These are phyloP conservation scores for Candida ovalis DNA, from an alignment of 805 yeast species.

Conservation along the genomic window DNA sequence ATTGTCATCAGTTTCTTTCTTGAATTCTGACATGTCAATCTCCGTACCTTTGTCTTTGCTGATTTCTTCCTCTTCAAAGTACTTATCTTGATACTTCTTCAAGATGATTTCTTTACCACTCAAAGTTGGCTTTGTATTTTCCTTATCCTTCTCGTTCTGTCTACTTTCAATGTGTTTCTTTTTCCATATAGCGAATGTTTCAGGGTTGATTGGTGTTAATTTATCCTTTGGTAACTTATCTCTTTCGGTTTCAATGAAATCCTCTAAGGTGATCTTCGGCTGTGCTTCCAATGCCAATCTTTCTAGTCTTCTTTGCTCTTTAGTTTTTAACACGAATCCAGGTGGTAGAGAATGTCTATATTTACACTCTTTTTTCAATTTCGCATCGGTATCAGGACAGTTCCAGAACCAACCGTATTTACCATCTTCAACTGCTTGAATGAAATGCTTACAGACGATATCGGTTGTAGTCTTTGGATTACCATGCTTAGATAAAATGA, in stretches of 20 bases:
- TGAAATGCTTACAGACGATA: slow-evolving; percentile 87
- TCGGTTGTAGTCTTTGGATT: slow-evolving; percentile 93
- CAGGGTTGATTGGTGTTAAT: slow-evolving; percentile 83
- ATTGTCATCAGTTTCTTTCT: slow-evolving; percentile 53
- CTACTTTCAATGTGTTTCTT: slow-evolving; percentile 57
- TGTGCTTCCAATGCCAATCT: slow-evolving; percentile 76
- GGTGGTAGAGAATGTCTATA: slow-evolving; percentile 95
- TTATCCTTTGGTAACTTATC: slow-evolving; percentile 68
- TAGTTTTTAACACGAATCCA: slow-evolving; percentile 94
- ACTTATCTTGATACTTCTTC: slow-evolving; percentile 55
- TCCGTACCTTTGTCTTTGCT: slow-evolving; percentile 43
- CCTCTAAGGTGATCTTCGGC: slow-evolving; percentile 92
- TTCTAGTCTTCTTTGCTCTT: slow-evolving; percentile 90
- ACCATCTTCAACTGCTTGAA: slow-evolving; percentile 95
- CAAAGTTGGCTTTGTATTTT: slow-evolving; percentile 43
- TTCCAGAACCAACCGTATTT: slow-evolving; percentile 99
- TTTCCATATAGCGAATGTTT: slow-evolving; percentile 83
- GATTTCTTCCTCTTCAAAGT: slow-evolving; percentile 50
- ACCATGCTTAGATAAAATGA: slow-evolving; percentile 88
- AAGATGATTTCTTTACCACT: slow-evolving; percentile 70
- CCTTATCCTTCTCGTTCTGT: slow-evolving; percentile 42
- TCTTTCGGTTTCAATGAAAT: slow-evolving; percentile 92
- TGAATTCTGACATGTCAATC: slow-evolving; percentile 56
- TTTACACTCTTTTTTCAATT: slow-evolving; percentile 58
- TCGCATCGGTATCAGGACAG: slow-evolving; percentile 90